A percentile compares a stretch with the other conserved stretches of the same genome.
phyloP scores from a whole-genome alignment of 2,329 filamentous ascomycete species.

The Talaromyces sp. region DNA sequence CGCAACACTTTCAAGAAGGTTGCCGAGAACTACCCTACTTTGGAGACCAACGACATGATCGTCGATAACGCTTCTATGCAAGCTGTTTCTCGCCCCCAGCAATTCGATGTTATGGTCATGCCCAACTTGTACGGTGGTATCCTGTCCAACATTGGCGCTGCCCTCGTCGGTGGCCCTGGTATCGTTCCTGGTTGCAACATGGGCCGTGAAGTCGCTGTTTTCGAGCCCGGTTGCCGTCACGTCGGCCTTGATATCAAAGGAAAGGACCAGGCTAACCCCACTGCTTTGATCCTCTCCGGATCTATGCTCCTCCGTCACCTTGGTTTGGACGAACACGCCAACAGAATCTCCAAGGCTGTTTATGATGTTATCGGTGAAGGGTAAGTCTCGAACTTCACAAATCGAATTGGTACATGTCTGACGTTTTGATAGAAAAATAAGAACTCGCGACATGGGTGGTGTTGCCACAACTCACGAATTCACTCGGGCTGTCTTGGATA shows the following conservation, averaged over 20 bases:
- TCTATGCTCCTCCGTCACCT: constrained; percentile 97
- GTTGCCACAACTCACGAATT: constrained; percentile 88
- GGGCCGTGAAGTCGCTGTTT: constrained; percentile 96
- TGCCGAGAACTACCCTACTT: constrained; percentile 89
- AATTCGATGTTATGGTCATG: constrained; percentile 99
- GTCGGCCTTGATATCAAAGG: constrained; percentile 99
- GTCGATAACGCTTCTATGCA: constrained; percentile 99
- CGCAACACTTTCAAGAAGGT: constrained; percentile 93
- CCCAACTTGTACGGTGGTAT: constrained; percentile 99
- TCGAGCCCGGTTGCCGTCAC: constrained; percentile 98
- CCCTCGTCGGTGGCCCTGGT: constrained; percentile 92
- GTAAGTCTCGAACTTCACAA: constrained; percentile 53
- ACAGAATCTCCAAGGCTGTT: constrained; percentile 85
- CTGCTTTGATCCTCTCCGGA: constrained; percentile 88
- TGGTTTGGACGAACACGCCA: constrained; percentile 95
- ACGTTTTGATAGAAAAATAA: constrained; percentile 64
- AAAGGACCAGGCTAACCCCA: constrained; percentile 99
- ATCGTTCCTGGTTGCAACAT: constrained; percentile 99
- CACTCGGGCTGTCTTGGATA: constrained; percentile 87
- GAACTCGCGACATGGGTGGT: constrained; percentile 96
- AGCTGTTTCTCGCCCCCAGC: constrained; percentile 91
- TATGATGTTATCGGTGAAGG: constrained; percentile 84
- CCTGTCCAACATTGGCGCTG: constrained; percentile 96
- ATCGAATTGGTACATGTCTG: constrained; percentile 36
- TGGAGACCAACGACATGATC: constrained; percentile 99